A percentile compares a stretch with the other conserved stretches of the same genome.
These are phyloP conservation scores for Conoideocrella luteorostrata DNA, from an alignment of 2,329 filamentous ascomycete genomes.

Conservation along the genomic window DNA sequence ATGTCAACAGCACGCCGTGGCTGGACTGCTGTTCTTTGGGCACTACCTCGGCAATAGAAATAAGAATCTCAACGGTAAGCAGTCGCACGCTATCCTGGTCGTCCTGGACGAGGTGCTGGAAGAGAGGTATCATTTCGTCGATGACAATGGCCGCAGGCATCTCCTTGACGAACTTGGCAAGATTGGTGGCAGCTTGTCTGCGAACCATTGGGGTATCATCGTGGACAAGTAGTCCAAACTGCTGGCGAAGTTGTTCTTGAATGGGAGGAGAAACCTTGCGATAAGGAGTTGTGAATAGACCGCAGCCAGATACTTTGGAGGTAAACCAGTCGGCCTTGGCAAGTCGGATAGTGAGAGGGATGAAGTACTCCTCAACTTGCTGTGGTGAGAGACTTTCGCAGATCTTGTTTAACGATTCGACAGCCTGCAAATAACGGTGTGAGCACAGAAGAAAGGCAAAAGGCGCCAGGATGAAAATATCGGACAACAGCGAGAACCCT, in stretches of 20 bases:
- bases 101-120: slow-evolving; percentile 92
- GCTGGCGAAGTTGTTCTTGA: slow-evolving; percentile 85
- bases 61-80: slow-evolving; percentile 91
- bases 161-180: slow-evolving; percentile 96
- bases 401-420: slow-evolving; percentile 99
- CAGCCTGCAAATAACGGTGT: slow-evolving; percentile 55
- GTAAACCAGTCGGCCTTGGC: slow-evolving; percentile 99
- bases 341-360: slow-evolving; percentile 88
- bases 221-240: slow-evolving; percentile 89
- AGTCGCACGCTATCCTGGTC: slow-evolving; percentile 97
- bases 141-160: slow-evolving; percentile 89
- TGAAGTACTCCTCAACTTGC: slow-evolving; percentile 96
- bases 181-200: slow-evolving; percentile 90
- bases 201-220: slow-evolving; percentile 99
- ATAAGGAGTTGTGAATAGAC: slow-evolving; percentile 90
- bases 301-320: slow-evolving; percentile 96
- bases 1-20: slow-evolving; percentile 86
- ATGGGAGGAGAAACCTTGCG: slow-evolving; percentile 80
- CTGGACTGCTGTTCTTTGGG: slow-evolving; percentile 97
- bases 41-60: slow-evolving; percentile 92
- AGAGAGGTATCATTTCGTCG: slow-evolving; percentile 97
- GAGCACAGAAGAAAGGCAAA: slow-evolving; percentile 6
- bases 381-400: slow-evolving; percentile 83
- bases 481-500: background rate
- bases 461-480: background rate